Evolutionary conservation across 129 eudicot genomes (phyloP), one percentile per base, ranked within the genome.

Genomic region (Silybum marianum): DNA sequence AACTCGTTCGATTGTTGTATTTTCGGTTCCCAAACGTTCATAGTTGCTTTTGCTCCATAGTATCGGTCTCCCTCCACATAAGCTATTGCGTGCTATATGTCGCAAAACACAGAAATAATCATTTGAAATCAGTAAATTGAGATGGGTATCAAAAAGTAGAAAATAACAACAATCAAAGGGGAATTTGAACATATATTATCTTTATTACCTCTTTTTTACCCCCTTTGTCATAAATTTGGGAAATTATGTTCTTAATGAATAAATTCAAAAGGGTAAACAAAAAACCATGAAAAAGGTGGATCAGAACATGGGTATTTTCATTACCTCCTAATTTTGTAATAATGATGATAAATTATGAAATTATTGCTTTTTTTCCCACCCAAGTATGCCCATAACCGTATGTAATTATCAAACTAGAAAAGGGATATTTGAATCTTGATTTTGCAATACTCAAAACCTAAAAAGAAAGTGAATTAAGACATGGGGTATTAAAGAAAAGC

Each of bases 1-100:
- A 92, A 95, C 87, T 95, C 99, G 39, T 92, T 92, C 9, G 97
- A 88, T 84, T 89, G 99, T 68, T 95, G 97, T 58, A 95, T 90
- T 82, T 92, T 90, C 9, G 99, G 99, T 72, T 95, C 97, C 99
- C 97, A 95, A 3, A 92, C 99, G 76, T 90, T 95, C 74, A 95
- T 95, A 48, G 97, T 92, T 42, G 97, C 99, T 73, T 90, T 92
- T 66, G 97, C 97, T 83, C 99, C 99, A 82, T 88, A 95, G 69
- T 90, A 95, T 80, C 81, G 90, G 75, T 90, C 98, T 63, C 98
- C 98, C 85, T 94, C 96, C 63, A 92, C 98, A 73, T 94, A 94
- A 74, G 94, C 98, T 83, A 94, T 94, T 10, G 97, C 97, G 85
- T 94, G 98, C 98, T 94, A 80, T 9, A 69, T 14, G 74, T 77